A percentile compares a stretch with the other conserved stretches of the same genome.
Evolutionary conservation across 352 stramenopile species (phyloP).

Genomic region (Pythium volutum): DNA sequence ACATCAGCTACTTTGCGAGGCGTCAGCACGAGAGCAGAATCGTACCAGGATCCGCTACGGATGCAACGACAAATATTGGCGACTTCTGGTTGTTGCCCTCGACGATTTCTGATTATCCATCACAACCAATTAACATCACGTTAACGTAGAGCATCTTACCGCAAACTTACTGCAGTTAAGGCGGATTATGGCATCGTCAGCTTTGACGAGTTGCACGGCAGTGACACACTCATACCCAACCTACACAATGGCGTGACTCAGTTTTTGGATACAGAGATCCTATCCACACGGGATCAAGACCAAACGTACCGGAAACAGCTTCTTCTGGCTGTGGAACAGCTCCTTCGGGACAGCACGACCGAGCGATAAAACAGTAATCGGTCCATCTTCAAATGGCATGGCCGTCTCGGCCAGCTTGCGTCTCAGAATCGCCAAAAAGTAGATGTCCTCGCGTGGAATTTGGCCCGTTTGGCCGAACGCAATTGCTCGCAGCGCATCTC

Average conservation of each 20-base stretch:
- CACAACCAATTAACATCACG: neutral
- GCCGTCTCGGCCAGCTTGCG: conserved; percentile 45
- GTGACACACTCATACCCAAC: conserved; percentile 21
- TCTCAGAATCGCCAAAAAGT: conserved; percentile 65
- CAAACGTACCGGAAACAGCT: conserved; percentile 62
- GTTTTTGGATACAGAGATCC: neutral
- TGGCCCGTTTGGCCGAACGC: conserved; percentile 30
- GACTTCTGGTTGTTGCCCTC: conserved; percentile 77
- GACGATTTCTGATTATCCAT: conserved; percentile 48
- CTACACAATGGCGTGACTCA: no score
- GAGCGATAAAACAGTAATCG: conserved; percentile 52
- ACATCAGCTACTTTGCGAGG: no score
- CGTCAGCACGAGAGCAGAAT: neutral
- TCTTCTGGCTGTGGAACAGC: conserved; percentile 72
- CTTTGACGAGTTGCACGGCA: conserved; percentile 16
- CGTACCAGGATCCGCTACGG: conserved; percentile 53
- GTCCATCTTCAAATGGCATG: conserved; percentile 64
- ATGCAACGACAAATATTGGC: conserved; percentile 72
- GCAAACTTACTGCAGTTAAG: conserved; percentile 23
- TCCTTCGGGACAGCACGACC: conserved; percentile 54
- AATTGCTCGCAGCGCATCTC: conserved; percentile 50
- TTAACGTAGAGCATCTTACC: neutral
- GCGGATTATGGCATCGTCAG: conserved; percentile 12
- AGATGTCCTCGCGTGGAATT: conserved; percentile 66
- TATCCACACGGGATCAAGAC: neutral